These are phyloP conservation scores for Podospora comata DNA, from an alignment of 495 filamentous ascomycete genomes.

Conservation along the genomic window DNA sequence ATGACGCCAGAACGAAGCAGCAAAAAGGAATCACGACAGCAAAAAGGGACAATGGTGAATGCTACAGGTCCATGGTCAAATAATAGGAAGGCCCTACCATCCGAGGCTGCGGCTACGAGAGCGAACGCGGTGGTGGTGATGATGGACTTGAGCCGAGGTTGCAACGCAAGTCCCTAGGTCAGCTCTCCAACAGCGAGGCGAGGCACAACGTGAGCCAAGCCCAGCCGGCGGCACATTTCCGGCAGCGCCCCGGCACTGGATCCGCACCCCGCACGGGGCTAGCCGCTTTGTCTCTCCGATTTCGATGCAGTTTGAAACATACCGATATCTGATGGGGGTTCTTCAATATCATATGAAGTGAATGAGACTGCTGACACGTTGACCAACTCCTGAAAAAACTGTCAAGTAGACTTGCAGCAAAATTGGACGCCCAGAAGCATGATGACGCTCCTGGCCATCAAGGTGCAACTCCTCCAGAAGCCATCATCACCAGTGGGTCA, in stretches of 20 bases:
- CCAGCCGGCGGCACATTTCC: slow-evolving; percentile 4
- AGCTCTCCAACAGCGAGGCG: not conserved
- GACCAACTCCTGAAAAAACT: not conserved
- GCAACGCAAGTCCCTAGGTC: not conserved
- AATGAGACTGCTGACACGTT: not conserved
- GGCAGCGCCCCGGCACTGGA: not conserved
- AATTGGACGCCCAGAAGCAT: not conserved
- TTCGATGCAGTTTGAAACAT: not conserved
- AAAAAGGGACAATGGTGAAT: slow-evolving; percentile 3
- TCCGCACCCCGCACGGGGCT: slow-evolving; percentile 7
- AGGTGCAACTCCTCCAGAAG: not conserved
- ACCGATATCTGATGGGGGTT: no score
- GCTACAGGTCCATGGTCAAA: no score
- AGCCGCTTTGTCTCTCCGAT: not conserved
- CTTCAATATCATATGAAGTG: not conserved
- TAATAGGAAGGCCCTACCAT: no score
- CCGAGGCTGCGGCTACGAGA: not conserved
- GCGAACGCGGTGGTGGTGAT: not conserved
- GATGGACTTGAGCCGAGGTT: slow-evolving; percentile 9
- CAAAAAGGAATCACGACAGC: slow-evolving; percentile 7
- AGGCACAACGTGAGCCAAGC: not conserved
- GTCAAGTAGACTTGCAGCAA: not conserved
- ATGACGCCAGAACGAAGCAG: slow-evolving; percentile 9
- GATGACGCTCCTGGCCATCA: not conserved
- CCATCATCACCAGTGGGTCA: not conserved